Evolutionary conservation across 2,329 filamentous ascomycete genomes (phyloP).

Genomic region (Pseudocercospora macadamiae): DNA sequence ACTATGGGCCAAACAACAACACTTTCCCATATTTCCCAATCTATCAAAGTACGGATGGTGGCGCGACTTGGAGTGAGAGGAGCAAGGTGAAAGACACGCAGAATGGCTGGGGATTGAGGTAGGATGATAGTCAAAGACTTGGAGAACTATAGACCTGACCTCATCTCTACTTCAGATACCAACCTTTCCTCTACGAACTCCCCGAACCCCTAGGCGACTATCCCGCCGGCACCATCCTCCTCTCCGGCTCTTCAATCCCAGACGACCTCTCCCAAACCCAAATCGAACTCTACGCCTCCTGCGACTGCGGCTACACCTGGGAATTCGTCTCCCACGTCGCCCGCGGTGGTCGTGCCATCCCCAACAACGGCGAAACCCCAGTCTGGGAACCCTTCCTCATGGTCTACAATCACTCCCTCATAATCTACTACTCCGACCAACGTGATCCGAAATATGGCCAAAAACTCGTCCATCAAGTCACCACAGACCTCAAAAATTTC

Average conservation of each 20-base stretch:
- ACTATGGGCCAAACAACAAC: conserved; percentile 53
- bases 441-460: conserved; percentile 67
- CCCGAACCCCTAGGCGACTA: conserved; percentile 61
- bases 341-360: conserved; percentile 52
- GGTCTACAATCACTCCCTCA: conserved; percentile 61
- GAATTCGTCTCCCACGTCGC: conserved; percentile 69
- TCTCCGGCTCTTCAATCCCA: conserved; percentile 64
- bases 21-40: conserved; percentile 48
- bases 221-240: conserved; percentile 64
- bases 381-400: conserved; percentile 73
- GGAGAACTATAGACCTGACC: background rate
- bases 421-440: conserved; percentile 74
- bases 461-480: conserved; percentile 68
- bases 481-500: conserved; percentile 64
- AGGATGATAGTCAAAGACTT: background rate
- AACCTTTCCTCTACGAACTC: conserved; percentile 69
- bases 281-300: conserved; percentile 70
- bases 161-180: conserved; percentile 53
- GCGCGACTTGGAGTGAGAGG: conserved; percentile 63
- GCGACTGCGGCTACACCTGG: conserved; percentile 65
- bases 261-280: conserved; percentile 63
- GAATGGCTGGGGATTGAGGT: conserved; percentile 63
- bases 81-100: conserved; percentile 65
- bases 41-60: conserved; percentile 50
- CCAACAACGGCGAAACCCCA: conserved; percentile 21